Percentiles rank a stretch among this genome's conserved stretches.
phyloP scores from a whole-genome alignment of 495 filamentous ascomycete genomes.

The Neurospora intermedia region DNA sequence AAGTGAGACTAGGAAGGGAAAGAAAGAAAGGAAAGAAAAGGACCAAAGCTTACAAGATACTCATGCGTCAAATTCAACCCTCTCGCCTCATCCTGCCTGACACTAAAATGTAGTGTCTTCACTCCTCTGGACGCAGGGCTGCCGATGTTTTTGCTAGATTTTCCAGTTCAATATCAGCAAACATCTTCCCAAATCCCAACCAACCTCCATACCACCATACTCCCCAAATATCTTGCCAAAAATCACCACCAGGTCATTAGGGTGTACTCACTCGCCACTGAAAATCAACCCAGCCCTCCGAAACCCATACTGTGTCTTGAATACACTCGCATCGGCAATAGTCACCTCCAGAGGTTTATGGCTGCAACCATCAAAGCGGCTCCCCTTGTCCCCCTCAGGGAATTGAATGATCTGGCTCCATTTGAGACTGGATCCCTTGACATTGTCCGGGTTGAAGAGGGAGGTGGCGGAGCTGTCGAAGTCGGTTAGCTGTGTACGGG shows the following conservation, averaged over 20 bases:
- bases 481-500: conserved; percentile 20
- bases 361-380: conserved; percentile 30
- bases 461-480: conserved; percentile 33
- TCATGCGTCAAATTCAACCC: conserved; percentile 45
- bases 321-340: conserved; percentile 42
- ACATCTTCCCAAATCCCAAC: not conserved
- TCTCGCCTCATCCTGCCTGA: conserved; percentile 35
- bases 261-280: conserved; percentile 18
- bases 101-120: conserved; percentile 45
- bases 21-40: not conserved
- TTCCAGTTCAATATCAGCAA: not conserved
- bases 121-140: conserved; percentile 35
- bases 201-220: not conserved
- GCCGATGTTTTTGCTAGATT: conserved; percentile 27
- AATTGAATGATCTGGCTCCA: conserved; percentile 37
- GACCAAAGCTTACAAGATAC: conserved; percentile 29
- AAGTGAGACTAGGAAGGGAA: not conserved
- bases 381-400: conserved; percentile 2
- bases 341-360: conserved; percentile 37
- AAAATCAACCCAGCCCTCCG: conserved; percentile 45
- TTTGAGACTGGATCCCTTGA: conserved; percentile 33
- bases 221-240: not conserved
- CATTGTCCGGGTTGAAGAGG: conserved; percentile 37
- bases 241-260: not conserved
- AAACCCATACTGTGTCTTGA: conserved; percentile 45